These are phyloP conservation scores for Arachis monticola DNA, from an alignment of 331 rosid species.

Conservation along the genomic window DNA sequence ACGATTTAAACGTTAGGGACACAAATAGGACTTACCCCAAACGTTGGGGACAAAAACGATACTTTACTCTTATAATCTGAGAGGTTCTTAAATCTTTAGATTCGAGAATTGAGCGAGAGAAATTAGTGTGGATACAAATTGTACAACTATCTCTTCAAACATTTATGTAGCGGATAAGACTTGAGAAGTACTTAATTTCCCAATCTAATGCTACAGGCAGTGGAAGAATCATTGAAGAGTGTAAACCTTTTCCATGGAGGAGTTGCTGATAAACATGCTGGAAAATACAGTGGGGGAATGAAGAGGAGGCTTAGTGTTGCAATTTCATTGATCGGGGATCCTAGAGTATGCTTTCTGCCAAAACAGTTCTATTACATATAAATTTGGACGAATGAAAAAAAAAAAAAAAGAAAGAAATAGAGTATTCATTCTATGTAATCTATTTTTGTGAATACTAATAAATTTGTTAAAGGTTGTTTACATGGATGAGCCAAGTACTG, in stretches of 20 bases:
- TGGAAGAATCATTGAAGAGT: slow-evolving; percentile 85
- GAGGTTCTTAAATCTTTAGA: background rate
- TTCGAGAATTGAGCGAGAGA: background rate
- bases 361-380: background rate
- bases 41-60: no score
- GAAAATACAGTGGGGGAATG: slow-evolving; percentile 97
- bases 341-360: slow-evolving; percentile 56
- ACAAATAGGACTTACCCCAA: no score
- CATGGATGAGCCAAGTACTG: slow-evolving; percentile 98
- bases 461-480: slow-evolving; percentile 69
- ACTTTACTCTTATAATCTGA: background rate
- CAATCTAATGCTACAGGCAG: slow-evolving; percentile 64
- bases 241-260: slow-evolving; percentile 87
- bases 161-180: slow-evolving; percentile 20
- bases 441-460: slow-evolving; percentile 1
- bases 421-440: slow-evolving; percentile 13
- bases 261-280: slow-evolving; percentile 77
- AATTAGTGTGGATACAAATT: background rate
- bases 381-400: no score
- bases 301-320: slow-evolving; percentile 99
- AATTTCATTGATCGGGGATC: slow-evolving; percentile 91
- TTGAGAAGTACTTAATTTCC: background rate
- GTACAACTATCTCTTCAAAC: background rate
- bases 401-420: background rate
- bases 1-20: no score